Evolutionary conservation across 1,284 basidiomycete species (phyloP).

Genomic region (Trichosporon sp.): DNA sequence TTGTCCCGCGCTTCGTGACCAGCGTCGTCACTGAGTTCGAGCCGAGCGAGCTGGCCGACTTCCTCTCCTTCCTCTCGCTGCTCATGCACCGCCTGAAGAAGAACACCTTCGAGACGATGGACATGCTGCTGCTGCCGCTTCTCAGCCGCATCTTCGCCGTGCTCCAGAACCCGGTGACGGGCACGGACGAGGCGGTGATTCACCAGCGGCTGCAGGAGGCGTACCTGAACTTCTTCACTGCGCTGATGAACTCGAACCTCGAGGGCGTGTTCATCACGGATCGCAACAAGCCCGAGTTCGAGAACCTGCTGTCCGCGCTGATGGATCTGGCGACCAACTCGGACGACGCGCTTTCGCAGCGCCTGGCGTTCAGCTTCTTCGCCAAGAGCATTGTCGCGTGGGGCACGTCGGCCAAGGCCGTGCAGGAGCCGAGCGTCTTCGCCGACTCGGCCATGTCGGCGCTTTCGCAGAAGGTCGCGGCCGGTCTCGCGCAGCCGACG

Average conservation of each 20-base stretch:
- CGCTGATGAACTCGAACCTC: constrained; percentile 73
- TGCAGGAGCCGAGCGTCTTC: constrained; percentile 40
- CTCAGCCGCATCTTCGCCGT: constrained; percentile 76
- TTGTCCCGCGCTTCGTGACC: constrained; percentile 62
- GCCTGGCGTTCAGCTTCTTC: constrained; percentile 76
- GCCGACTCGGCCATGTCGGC: constrained; percentile 38
- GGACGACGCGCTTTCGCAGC: constrained; percentile 69
- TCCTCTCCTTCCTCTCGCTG: constrained; percentile 88
- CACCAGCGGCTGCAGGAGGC: constrained; percentile 85
- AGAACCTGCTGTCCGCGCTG: constrained; percentile 65
- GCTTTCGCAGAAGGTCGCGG: constrained; percentile 49
- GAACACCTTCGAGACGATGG: constrained; percentile 62
- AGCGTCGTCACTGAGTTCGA: constrained; percentile 88
- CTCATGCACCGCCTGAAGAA: constrained; percentile 83
- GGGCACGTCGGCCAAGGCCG: constrained; percentile 58
- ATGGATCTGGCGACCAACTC: constrained; percentile 64
- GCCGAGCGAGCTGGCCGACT: constrained; percentile 86
- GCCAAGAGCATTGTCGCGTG: constrained; percentile 66
- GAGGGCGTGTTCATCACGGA: constrained; percentile 67
- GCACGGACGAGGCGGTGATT: constrained; percentile 82
- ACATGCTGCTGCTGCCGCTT: constrained; percentile 83
- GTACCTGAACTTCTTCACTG: constrained; percentile 79
- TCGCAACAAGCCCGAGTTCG: constrained; percentile 79
- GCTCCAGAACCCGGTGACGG: constrained; percentile 74
- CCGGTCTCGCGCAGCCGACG: constrained; percentile 32